Conservation (phyloP, 176 grass and related monocot genomes). For the Oropetium thomaeum region DNA sequence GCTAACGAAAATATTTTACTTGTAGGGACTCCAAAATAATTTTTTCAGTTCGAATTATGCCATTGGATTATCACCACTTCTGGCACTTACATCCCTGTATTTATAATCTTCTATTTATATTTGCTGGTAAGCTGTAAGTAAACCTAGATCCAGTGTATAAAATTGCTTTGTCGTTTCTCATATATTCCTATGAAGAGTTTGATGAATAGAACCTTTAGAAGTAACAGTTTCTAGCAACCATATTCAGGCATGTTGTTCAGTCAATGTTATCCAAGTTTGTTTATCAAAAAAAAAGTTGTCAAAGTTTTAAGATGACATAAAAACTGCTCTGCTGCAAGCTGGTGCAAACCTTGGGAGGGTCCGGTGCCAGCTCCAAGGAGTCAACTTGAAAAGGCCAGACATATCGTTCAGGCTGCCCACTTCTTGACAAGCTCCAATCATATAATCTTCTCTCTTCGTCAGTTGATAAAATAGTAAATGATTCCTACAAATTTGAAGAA, state of each 20-base stretch:
- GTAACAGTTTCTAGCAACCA: neutral
- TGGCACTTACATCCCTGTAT: neutral
- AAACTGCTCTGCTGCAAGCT: slow-evolving; percentile 15
- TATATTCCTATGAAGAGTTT: neutral
- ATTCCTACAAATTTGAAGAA: slow-evolving; percentile 51
- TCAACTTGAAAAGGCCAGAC: slow-evolving; percentile 89
- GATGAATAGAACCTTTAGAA: neutral
- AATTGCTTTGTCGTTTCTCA: neutral
- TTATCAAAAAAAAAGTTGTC: too few relatives aligned
- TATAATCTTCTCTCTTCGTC: slow-evolving; percentile 90
- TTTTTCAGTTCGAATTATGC: neutral
- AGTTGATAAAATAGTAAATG: slow-evolving; percentile 71
- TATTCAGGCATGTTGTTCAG: neutral
- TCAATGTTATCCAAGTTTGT: neutral
- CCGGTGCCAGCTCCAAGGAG: slow-evolving; percentile 40
- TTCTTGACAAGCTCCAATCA: slow-evolving; percentile 92
- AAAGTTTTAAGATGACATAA: neutral
- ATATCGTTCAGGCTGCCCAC: slow-evolving; percentile 73
- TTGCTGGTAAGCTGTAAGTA: too few relatives aligned
- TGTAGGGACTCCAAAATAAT: neutral
- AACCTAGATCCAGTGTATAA: neutral
- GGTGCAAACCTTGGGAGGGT: slow-evolving; percentile 59
- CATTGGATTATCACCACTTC: neutral
- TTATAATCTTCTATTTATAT: neutral
- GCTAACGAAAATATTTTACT: neutral